A percentile compares a stretch with the other conserved stretches of the same genome.
phyloP scores from a whole-genome alignment of 108 stramenopile species.

The Discostella pseudostelligera region DNA sequence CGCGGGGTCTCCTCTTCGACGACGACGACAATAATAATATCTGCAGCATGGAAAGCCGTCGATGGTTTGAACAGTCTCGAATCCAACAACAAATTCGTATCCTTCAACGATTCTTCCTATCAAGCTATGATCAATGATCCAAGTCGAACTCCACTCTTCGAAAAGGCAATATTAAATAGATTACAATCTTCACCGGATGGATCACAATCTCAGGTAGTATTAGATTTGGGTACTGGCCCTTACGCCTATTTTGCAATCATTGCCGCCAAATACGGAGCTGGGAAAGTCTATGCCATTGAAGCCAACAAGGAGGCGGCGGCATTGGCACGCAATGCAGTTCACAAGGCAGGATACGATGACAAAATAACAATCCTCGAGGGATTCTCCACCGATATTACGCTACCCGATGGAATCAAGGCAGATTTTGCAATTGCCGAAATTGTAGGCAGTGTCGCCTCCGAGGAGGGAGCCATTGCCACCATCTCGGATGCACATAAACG shows the following conservation, averaged over 20 bases:
- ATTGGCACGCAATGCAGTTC: constrained; percentile 38
- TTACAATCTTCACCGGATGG: constrained; percentile 27
- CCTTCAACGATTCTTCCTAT: constrained; percentile 64
- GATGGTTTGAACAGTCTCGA: constrained; percentile 48
- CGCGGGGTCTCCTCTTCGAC: background rate
- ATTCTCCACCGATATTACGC: constrained; percentile 56
- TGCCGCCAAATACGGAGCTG: constrained; percentile 63
- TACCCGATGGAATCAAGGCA: constrained; percentile 55
- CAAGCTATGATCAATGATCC: constrained; percentile 64
- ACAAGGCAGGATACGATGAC: constrained; percentile 45
- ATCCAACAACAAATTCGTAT: constrained; percentile 51
- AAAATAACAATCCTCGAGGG: constrained; percentile 66
- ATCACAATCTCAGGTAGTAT: constrained; percentile 43
- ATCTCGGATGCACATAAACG: constrained; percentile 57
- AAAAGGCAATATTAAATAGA: constrained; percentile 52
- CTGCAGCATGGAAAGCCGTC: constrained; percentile 49
- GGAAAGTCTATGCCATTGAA: constrained; percentile 71
- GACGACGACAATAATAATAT: constrained; percentile 31
- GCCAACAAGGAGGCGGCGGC: constrained; percentile 51
- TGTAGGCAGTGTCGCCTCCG: constrained; percentile 56
- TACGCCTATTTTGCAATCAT: constrained; percentile 67
- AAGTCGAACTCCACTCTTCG: constrained; percentile 57
- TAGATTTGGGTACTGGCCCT: constrained; percentile 75
- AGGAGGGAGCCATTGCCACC: constrained; percentile 68
- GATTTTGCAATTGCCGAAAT: constrained; percentile 68